phyloP scores from a whole-genome alignment of 1,284 basidiomycete species.

The Phylloboletellus chloephorus region DNA sequence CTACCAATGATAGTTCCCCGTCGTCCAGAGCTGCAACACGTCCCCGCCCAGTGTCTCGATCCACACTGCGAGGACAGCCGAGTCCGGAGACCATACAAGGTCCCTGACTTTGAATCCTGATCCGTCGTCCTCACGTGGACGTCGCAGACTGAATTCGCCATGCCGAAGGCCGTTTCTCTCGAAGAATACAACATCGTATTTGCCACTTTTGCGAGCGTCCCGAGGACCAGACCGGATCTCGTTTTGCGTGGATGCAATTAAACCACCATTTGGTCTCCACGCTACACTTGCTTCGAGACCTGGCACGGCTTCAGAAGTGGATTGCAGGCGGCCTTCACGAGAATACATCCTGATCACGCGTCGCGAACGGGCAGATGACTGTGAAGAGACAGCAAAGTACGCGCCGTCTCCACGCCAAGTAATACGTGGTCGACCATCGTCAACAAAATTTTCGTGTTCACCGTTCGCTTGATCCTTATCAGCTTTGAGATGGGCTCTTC shows the following conservation, averaged over 20 bases:
- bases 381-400: slow-evolving; percentile 81
- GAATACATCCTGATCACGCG: slow-evolving; percentile 78
- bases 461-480: slow-evolving; percentile 43
- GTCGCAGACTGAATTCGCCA: slow-evolving; percentile 80
- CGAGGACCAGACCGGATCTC: slow-evolving; percentile 68
- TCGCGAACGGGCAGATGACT: slow-evolving; percentile 38
- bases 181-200: slow-evolving; percentile 91
- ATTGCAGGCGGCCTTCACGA: slow-evolving; percentile 73
- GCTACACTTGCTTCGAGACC: slow-evolving; percentile 80
- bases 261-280: slow-evolving; percentile 86
- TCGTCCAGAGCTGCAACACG: slow-evolving; percentile 94
- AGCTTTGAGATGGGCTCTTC: slow-evolving; percentile 63
- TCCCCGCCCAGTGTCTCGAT: slow-evolving; percentile 65
- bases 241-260: slow-evolving; percentile 80
- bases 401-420: slow-evolving; percentile 93
- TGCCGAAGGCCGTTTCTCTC: slow-evolving; percentile 93
- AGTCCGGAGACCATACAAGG: slow-evolving; percentile 86
- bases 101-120: slow-evolving; percentile 73
- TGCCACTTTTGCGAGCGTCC: slow-evolving; percentile 59
- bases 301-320: slow-evolving; percentile 79
- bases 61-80: slow-evolving; percentile 83
- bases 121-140: slow-evolving; percentile 31
- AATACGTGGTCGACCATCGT: slow-evolving; percentile 70
- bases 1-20: slow-evolving; percentile 93
- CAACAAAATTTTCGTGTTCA: slow-evolving; percentile 58